Evolutionary conservation across 371 early-diverging fungal genomes (phyloP), one percentile per base, ranked within the genome.

Genomic region (Mucor ambiguus): DNA sequence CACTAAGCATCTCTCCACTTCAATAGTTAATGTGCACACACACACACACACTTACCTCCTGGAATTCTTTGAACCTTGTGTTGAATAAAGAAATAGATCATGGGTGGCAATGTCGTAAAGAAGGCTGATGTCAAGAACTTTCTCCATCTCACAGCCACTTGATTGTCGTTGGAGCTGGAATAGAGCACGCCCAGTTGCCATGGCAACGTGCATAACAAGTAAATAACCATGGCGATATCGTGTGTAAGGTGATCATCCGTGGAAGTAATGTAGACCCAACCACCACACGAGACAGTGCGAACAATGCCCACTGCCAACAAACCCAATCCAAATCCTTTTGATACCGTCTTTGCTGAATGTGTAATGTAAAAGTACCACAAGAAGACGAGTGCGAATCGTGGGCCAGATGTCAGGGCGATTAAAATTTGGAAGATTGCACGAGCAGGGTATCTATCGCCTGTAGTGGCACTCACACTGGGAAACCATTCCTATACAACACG

Each of bases 241-340:
- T 93, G 93, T n/a, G 87, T 82, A 29, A 87, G 76, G 71, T 91
- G 92, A 73, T 92, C 91, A 63, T 93, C 92, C 10, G 90, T 86
- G 0, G 91, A 91, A 2, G 92, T 93, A 70, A 93, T 84, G 69
- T 91, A 93, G 4, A 91, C 91, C 91, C 92, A 93, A 44, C 90
- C 92, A 61, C 91, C 93, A 62, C 90, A 90, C 20, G 92, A 78
- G 4, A 89, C 80, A 6, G 93, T 90, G 61, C 93, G 88, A 56
- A 90, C 58, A 43, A 92, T 66, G 26, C 90, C 93, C 24, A 91
- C 78, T 55, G 70, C 58, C 60, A 89, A 78, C 41, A 92, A 78
- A 55, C 86, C 82, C 70, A 82, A 79, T 56, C 91, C 85, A 71
- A 81, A 84, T 37, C 77, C 71, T 55, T 74, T 70, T 26, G 83